Percentiles rank a stretch among this genome's conserved stretches.
These are phyloP conservation scores for Xenoacremonium recifei DNA, from an alignment of 2,329 filamentous ascomycete genomes.

Conservation along the genomic window DNA sequence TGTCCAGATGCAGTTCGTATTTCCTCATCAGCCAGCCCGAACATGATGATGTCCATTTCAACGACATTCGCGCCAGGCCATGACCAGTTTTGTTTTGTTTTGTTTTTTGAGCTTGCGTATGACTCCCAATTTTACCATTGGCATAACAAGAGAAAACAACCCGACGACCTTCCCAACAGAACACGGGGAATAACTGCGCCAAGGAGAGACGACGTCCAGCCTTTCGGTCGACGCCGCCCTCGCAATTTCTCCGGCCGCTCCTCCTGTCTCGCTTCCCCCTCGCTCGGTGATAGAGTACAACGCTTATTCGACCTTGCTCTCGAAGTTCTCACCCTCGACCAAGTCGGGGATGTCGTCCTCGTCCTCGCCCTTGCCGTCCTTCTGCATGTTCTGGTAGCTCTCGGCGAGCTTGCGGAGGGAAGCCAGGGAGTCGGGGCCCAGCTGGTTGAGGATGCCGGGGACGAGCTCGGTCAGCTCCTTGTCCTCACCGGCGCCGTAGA, in stretches of 20 bases:
- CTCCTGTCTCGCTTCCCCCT: too few species aligned
- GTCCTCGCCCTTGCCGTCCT: slow-evolving; percentile 80
- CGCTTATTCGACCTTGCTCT: slow-evolving; percentile 90
- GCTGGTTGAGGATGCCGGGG: slow-evolving; percentile 98
- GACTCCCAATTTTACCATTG: slow-evolving; percentile 27
- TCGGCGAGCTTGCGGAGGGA: slow-evolving; percentile 98
- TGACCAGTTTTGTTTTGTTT: too few species aligned
- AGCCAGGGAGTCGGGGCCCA: slow-evolving; percentile 95
- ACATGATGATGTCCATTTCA: slow-evolving; percentile 26
- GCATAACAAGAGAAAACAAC: too few species aligned
- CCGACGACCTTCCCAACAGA: slow-evolving; percentile 24
- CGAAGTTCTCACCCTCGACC: slow-evolving; percentile 96
- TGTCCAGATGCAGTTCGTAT: slow-evolving; percentile 31
- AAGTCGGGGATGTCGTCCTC: slow-evolving; percentile 97
- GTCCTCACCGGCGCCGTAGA: slow-evolving; percentile 98
- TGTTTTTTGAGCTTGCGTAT: too few species aligned
- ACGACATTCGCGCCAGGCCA: slow-evolving; percentile 25
- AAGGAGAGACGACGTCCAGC: slow-evolving; percentile 22
- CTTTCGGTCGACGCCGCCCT: slow-evolving; percentile 23
- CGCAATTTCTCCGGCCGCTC: slow-evolving; percentile 24
- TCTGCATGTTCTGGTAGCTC: slow-evolving; percentile 99
- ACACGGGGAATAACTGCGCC: slow-evolving; percentile 21
- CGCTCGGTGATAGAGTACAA: slow-evolving; percentile 16
- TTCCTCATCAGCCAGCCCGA: slow-evolving; percentile 27
- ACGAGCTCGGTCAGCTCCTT: slow-evolving; percentile 99